phyloP scores from a whole-genome alignment of 306 rosid genomes.

The Calophaca sinica region DNA sequence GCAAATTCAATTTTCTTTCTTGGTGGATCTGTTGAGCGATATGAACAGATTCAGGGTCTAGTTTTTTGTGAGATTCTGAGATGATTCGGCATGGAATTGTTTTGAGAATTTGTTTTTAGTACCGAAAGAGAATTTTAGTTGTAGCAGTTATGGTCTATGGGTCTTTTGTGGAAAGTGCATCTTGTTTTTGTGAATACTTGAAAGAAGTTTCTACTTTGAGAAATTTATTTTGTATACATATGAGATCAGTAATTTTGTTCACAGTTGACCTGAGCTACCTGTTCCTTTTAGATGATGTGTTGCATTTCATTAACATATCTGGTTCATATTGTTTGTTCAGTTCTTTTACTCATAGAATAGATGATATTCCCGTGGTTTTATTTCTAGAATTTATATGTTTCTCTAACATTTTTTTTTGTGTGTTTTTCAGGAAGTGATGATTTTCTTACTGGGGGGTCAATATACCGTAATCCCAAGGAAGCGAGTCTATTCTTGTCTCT shows the following conservation, averaged over 20 bases:
- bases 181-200: not conserved
- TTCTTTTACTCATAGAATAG: not conserved
- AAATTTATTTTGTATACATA: conserved; percentile 3
- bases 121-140: not conserved
- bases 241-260: conserved; percentile 36
- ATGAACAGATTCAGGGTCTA: conserved; percentile 12
- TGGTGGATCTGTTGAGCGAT: conserved; percentile 44
- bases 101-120: not conserved
- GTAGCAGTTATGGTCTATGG: not conserved
- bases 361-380: not conserved
- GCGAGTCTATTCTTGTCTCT: conserved; percentile 75
- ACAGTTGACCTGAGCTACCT: not conserved
- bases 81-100: conserved; percentile 5
- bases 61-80: not conserved
- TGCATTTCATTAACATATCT: conserved; percentile 15
- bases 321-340: conserved; percentile 36
- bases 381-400: not conserved
- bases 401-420: not conserved
- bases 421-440: conserved; percentile 75
- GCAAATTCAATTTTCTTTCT: not conserved
- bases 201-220: not conserved
- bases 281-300: conserved; percentile 18
- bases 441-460: conserved; percentile 77
- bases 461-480: conserved; percentile 84
- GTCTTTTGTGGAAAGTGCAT: conserved; percentile 12